Base-by-base conservation (phyloP, 192 early-diverging fungal genomes). In the Funneliformis geosporum region DNA sequence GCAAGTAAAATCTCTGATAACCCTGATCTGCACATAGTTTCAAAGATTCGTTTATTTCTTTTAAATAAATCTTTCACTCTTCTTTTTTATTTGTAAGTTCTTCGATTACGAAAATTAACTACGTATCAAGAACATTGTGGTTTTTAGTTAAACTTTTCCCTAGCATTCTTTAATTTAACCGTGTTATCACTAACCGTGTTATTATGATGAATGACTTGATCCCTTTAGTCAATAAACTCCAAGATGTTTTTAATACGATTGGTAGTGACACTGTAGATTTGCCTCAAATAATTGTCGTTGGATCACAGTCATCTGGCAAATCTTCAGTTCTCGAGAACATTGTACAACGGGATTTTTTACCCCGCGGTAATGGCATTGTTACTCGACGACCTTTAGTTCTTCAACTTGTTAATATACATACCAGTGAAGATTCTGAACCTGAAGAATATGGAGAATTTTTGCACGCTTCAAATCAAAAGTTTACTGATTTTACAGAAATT, bases 301-400 rank as follows among this genome's bases (percentile, higher is more conserved):
- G 94, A 43, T 96, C 95, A 11, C 95, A 96, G 82, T 93, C 92
- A 25, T 92, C 91, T 74, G 98, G 98, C 73, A 99, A 99, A 83
- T 95, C 93, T 69, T 97, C 95, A n/a, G 98, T 99, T 18, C 86
- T 99, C 38, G 98, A 99, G 81, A 98, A 96, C 83, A 92, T 99
- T 80, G 97, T 99, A 21, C 96, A 97, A n/a, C 88, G 94, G 40
- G 98, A 99, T 87, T 99, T 99, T 83, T 82, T 99, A 70, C 98
- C 98, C 27, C 90, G 97, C 73, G 98, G 94, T 33, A 93, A 87
- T 81, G 94, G 94, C 28, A 92, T 95, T 75, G 93, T 95, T 80
- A 95, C 94, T 43, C 91, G 94, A 21, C 89, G 94, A 10, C 94
- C 94, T 12, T 83, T 95, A 71, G 91, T 95, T 60, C 82, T 95